A percentile compares a stretch with the other conserved stretches of the same genome.
phyloP scores from a whole-genome alignment of 352 stramenopile genomes.

The Globisporangium okanoganense region DNA sequence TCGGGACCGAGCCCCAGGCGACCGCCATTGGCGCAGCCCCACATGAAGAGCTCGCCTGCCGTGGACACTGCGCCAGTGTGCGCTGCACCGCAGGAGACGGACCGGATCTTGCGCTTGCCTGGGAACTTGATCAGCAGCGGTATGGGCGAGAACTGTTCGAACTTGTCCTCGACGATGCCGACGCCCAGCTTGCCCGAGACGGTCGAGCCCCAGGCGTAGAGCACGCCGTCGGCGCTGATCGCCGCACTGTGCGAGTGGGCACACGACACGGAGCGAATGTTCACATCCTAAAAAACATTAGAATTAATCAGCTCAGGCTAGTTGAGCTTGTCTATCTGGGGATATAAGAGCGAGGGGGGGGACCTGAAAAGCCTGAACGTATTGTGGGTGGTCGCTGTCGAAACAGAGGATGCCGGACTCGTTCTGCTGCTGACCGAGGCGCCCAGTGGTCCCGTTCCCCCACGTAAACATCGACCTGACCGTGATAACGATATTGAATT shows the following conservation, averaged over 20 bases:
- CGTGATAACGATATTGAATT: too few relatives aligned
- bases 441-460: constrained; percentile 77
- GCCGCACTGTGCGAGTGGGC: constrained; percentile 88
- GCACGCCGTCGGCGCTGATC: constrained; percentile 57
- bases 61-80: constrained; percentile 76
- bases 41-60: constrained; percentile 80
- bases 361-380: constrained; percentile 50
- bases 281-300: constrained; percentile 29
- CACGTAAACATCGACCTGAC: constrained; percentile 87
- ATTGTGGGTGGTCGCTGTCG: constrained; percentile 60
- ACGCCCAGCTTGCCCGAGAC: constrained; percentile 86
- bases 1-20: constrained; percentile 83
- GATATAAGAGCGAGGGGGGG: neutral
- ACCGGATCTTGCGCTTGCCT: constrained; percentile 52
- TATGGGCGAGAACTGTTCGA: constrained; percentile 74
- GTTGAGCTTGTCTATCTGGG: neutral
- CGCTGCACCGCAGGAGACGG: constrained; percentile 85
- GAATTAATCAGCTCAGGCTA: neutral
- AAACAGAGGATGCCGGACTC: constrained; percentile 48
- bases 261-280: constrained; percentile 47
- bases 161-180: constrained; percentile 71
- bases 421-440: constrained; percentile 70
- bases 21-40: constrained; percentile 90
- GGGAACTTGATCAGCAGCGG: constrained; percentile 72
- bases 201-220: constrained; percentile 90